These are phyloP conservation scores for Cryptosporidium bovis DNA, from an alignment of 169 alveolate genomes.

Conservation along the genomic window DNA sequence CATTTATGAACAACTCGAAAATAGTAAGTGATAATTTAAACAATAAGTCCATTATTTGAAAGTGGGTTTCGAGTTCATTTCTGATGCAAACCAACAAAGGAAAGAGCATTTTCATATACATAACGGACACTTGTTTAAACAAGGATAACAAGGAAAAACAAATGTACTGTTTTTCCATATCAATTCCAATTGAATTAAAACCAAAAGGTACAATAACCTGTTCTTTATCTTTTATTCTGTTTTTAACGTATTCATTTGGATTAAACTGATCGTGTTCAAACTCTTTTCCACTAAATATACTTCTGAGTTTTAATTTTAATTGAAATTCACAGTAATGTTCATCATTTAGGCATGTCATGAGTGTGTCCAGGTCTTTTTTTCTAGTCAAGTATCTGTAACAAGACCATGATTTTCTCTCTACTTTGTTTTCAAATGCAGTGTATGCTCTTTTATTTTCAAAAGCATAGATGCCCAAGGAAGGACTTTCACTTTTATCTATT, in stretches of 20 bases:
- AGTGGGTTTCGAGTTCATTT: slow-evolving; percentile 15
- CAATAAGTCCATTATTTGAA: slow-evolving; percentile 15
- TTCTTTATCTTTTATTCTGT: neutral
- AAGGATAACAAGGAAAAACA: slow-evolving; percentile 9
- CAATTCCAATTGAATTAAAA: neutral
- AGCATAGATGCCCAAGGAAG: neutral
- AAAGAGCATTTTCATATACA: slow-evolving; percentile 1
- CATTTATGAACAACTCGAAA: slow-evolving; percentile 8
- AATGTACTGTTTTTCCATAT: slow-evolving; percentile 35
- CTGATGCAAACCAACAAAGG: slow-evolving; percentile 19
- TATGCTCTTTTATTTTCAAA: too few relatives aligned
- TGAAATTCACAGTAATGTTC: slow-evolving; percentile 60
- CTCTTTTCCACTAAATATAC: slow-evolving; percentile 32
- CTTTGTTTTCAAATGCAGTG: neutral
- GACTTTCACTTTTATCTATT: neutral
- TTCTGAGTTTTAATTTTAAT: slow-evolving; percentile 22
- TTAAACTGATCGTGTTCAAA: slow-evolving; percentile 33
- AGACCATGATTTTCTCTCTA: neutral
- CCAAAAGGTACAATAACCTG: slow-evolving; percentile 31
- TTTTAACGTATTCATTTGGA: slow-evolving; percentile 17
- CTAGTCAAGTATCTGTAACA: slow-evolving; percentile 11
- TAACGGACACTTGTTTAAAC: slow-evolving; percentile 3
- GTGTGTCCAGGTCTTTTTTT: slow-evolving; percentile 37
- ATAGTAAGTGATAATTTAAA: neutral
- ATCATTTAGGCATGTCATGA: slow-evolving; percentile 19